Evolutionary conservation across 164 flowering plant genomes (phyloP), one percentile per base, ranked within the genome.

Genomic region (Magnolia officinalis): DNA sequence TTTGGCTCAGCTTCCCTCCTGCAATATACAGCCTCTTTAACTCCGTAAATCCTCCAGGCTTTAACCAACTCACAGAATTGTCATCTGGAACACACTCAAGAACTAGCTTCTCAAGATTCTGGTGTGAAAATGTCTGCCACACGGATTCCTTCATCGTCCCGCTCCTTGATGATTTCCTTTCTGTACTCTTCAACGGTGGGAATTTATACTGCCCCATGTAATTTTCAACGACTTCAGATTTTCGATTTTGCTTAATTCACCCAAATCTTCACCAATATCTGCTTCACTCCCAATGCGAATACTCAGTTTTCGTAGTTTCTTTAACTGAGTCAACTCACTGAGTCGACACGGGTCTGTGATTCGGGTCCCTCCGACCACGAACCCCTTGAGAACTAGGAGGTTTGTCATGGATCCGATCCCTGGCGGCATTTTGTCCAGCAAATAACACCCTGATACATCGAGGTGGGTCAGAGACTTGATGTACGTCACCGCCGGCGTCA

Each of bases 301-400:
- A 71, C 86, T 80, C 59, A 86, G 50, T 64, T 84, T 85, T 18
- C 78, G 72, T 24, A 88, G 79, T 20, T 77, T 71, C 50, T 50
- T 67, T 77, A 86, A 52, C 2, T 16, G 52, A 16, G 21, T 13
- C 52, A 88, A 66, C 63, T 84, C 83, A 1, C 21, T 24, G 6
- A 88, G 74, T 5, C 26, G 71, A 67, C 87, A 81, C 0, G 81
- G n/a, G 7, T 52, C 78, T 31, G 1, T 31, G 37, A 2, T 31
- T 31, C 37, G 37, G 0, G 65, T 75, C 6, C 70, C 23, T 8
- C 24, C 67, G 1, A 88, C 51, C 23, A 85, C 80, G 70, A 88
- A 86, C 21, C 91, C 91, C 74, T 86, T 88, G 0, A 88, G 86
- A 37, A 88, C 89, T 77, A 75, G 66, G 23, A 88, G 82, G 9